Percentiles rank a stretch among this genome's conserved stretches.
Evolutionary conservation across 2,329 filamentous ascomycete species (phyloP).

Genomic region (Fusarium solani-melongenae): DNA sequence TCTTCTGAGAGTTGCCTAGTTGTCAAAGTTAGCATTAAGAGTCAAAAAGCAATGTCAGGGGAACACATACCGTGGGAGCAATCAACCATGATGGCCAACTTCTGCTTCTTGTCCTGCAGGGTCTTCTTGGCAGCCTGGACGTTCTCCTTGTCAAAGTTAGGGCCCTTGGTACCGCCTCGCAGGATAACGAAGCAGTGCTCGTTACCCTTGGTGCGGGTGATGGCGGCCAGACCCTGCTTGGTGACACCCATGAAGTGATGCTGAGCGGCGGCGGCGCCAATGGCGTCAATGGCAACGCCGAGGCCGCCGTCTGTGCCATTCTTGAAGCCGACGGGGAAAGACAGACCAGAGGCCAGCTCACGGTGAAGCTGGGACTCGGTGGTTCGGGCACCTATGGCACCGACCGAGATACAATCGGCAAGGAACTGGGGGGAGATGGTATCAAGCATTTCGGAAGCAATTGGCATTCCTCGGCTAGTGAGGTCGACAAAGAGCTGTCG

Average conservation of each 20-base stretch:
- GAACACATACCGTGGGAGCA: constrained; percentile 85
- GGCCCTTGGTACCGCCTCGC: constrained; percentile 88
- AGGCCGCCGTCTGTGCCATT: constrained; percentile 97
- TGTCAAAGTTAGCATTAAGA: neutral
- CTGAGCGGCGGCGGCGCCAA: constrained; percentile 83
- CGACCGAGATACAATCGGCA: constrained; percentile 93
- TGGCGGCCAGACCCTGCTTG: constrained; percentile 95
- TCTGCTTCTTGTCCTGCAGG: constrained; percentile 83
- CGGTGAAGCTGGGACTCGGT: constrained; percentile 97
- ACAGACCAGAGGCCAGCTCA: constrained; percentile 92
- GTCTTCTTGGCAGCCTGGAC: constrained; percentile 83
- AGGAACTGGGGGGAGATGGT: constrained; percentile 99
- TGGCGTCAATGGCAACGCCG: constrained; percentile 93
- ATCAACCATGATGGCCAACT: constrained; percentile 95
- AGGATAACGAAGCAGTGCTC: constrained; percentile 98
- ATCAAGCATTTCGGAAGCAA: constrained; percentile 98
- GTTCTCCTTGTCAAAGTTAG: constrained; percentile 91
- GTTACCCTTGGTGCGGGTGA: constrained; percentile 92
- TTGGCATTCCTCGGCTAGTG: constrained; percentile 88
- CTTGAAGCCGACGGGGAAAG: constrained; percentile 99
- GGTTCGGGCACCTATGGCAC: constrained; percentile 94
- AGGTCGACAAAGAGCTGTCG: constrained; percentile 93
- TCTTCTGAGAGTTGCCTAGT: constrained; percentile 92
- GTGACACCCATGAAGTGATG: constrained; percentile 99
- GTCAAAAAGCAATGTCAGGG: constrained; percentile 72